Percentiles rank a stretch among this genome's conserved stretches.
phyloP scores from a whole-genome alignment of 1,284 basidiomycete species.

The Coniferiporia weirii region DNA sequence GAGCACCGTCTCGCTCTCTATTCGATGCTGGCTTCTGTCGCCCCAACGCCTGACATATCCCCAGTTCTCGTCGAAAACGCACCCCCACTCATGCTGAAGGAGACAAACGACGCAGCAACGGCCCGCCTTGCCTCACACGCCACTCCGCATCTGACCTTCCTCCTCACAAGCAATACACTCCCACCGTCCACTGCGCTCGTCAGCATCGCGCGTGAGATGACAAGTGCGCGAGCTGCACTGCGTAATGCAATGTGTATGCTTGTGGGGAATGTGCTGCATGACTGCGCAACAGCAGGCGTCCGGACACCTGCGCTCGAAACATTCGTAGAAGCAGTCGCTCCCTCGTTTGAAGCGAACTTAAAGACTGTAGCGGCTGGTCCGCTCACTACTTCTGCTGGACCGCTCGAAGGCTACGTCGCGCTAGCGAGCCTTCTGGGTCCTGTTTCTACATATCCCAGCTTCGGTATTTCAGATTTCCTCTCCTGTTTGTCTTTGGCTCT shows the following conservation, averaged over 20 bases:
- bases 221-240: constrained; percentile 36
- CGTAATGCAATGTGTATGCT: constrained; percentile 34
- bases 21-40: constrained; percentile 62
- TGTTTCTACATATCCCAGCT: constrained; percentile 42
- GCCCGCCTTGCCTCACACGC: constrained; percentile 51
- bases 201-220: constrained; percentile 67
- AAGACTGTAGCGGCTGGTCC: constrained; percentile 61
- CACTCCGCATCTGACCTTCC: constrained; percentile 50
- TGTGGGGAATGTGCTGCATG: constrained; percentile 33
- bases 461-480: constrained; percentile 39
- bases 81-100: constrained; percentile 67
- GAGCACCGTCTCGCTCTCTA: constrained; percentile 85
- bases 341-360: constrained; percentile 63
- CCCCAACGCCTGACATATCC: constrained; percentile 50
- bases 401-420: constrained; percentile 81
- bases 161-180: constrained; percentile 40
- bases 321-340: constrained; percentile 52
- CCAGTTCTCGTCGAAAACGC: constrained; percentile 47
- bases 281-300: constrained; percentile 29
- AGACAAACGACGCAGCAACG: constrained; percentile 65
- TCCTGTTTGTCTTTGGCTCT: constrained; percentile 7
- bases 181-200: constrained; percentile 41
- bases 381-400: constrained; percentile 52
- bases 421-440: constrained; percentile 60
- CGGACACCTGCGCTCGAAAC: constrained; percentile 31